A percentile compares a stretch with the other conserved stretches of the same genome.
Evolutionary conservation across 371 early-diverging fungal species (phyloP).

Genomic region (Syncephalastrum monosporum): DNA sequence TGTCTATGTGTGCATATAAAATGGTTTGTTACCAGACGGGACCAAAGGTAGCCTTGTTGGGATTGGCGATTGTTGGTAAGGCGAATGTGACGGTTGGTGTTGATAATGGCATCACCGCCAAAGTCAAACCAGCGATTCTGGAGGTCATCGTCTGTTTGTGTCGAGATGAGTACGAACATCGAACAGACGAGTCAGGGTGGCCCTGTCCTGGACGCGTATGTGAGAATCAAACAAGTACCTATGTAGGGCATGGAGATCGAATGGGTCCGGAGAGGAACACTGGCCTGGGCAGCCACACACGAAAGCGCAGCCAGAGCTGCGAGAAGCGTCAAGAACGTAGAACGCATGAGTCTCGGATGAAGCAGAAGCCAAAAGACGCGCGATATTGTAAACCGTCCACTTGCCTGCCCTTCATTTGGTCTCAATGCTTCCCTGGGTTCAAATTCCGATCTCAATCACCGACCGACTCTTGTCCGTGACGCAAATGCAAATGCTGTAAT

Average conservation of each 20-base stretch:
- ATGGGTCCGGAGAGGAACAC: conserved; percentile 58
- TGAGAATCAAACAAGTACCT: conserved; percentile 38
- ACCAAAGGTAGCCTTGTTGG: conserved; percentile 88
- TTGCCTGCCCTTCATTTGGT: no score
- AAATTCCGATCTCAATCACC: no score
- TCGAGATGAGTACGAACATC: neutral
- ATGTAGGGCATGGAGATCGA: conserved; percentile 72
- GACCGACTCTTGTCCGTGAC: no score
- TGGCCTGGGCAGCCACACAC: conserved; percentile 6
- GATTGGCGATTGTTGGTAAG: conserved; percentile 82
- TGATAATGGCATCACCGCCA: conserved; percentile 69
- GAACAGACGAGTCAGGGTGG: neutral
- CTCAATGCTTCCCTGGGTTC: no score
- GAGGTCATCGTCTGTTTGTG: conserved; percentile 56
- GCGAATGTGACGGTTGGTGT: conserved; percentile 75
- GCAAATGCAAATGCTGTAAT: no score
- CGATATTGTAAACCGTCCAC: neutral
- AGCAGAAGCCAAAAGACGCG: no score
- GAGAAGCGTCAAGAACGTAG: neutral
- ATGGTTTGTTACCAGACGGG: conserved; percentile 51
- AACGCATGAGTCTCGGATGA: neutral
- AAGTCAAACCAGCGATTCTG: conserved; percentile 75
- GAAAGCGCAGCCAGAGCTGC: neutral
- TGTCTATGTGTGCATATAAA: neutral
- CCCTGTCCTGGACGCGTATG: neutral